phyloP scores from a whole-genome alignment of 148 eudicot genomes.

The Tetragonia tetragonoides region DNA sequence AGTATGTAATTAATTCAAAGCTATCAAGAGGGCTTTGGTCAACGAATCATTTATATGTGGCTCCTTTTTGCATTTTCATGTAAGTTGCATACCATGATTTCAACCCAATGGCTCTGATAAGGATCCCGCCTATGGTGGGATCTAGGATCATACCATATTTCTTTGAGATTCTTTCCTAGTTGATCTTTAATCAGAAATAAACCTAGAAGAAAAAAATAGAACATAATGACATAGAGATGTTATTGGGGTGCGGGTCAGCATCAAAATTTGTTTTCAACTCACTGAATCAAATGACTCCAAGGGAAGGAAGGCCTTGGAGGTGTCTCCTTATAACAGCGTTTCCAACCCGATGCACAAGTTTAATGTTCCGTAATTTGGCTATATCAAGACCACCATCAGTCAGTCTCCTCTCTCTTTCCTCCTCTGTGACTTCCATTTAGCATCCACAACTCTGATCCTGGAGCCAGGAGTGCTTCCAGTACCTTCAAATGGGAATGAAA shows the following conservation, averaged over 20 bases:
- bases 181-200: neutral
- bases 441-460: conserved; percentile 93
- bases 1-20: no score
- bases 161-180: conserved; percentile 1
- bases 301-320: conserved; percentile 81
- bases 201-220: neutral
- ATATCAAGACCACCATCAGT: conserved; percentile 88
- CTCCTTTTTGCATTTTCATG: neutral
- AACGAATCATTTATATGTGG: neutral
- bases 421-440: conserved; percentile 82
- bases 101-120: neutral
- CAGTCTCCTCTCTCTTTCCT: conserved; percentile 74
- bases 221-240: neutral
- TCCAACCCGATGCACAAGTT: conserved; percentile 86
- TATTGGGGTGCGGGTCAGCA: neutral
- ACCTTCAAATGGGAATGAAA: conserved; percentile 40
- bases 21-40: no score
- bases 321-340: conserved; percentile 87
- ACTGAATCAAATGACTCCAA: conserved; percentile 95
- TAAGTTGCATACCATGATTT: neutral
- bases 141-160: neutral
- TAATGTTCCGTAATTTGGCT: conserved; percentile 58
- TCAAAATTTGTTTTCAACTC: conserved; percentile 30
- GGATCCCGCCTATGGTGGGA: neutral
- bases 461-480: conserved; percentile 77